A percentile compares a stretch with the other conserved stretches of the same genome.
phyloP scores from a whole-genome alignment of 768 basidiomycete species.

The Pleurotus djamor region DNA sequence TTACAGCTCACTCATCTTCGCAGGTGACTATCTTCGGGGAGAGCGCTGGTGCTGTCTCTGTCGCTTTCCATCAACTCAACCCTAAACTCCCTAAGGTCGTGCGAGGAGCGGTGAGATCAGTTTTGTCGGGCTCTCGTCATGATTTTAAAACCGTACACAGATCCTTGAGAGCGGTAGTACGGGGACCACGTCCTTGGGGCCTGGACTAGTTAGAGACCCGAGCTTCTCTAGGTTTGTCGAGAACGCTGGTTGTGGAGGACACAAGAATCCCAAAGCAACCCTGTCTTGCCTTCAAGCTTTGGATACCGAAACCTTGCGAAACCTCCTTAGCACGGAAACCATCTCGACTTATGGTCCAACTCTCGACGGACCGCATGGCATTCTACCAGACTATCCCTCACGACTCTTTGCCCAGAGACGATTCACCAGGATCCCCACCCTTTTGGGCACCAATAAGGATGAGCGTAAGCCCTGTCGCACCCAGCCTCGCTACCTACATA shows the following conservation, averaged over 20 bases:
- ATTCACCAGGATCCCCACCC: conserved; percentile 37
- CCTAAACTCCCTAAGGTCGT: conserved; percentile 22
- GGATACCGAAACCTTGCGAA: background rate
- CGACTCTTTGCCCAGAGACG: conserved; percentile 25
- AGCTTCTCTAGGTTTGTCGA: background rate
- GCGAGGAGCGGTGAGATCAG: too few relatives aligned
- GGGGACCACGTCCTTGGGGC: background rate
- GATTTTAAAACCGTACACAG: too few relatives aligned
- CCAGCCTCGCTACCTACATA: too few relatives aligned
- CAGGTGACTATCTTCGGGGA: conserved; percentile 46
- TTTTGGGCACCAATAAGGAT: conserved; percentile 39
- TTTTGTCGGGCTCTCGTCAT: too few relatives aligned
- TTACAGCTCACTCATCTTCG: background rate
- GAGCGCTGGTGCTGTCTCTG: conserved; percentile 44
- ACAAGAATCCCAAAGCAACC: background rate
- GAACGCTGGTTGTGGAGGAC: background rate
- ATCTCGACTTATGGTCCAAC: conserved; percentile 27
- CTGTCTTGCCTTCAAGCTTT: conserved; percentile 17
- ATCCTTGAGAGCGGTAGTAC: background rate
- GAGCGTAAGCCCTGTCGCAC: conserved; percentile 27
- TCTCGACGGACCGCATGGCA: conserved; percentile 35
- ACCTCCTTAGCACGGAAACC: background rate
- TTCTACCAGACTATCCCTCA: conserved; percentile 36
- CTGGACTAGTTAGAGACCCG: background rate
- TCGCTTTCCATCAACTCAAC: conserved; percentile 30